phyloP scores from a whole-genome alignment of 805 yeast species.

The Candida sphagnicola region DNA sequence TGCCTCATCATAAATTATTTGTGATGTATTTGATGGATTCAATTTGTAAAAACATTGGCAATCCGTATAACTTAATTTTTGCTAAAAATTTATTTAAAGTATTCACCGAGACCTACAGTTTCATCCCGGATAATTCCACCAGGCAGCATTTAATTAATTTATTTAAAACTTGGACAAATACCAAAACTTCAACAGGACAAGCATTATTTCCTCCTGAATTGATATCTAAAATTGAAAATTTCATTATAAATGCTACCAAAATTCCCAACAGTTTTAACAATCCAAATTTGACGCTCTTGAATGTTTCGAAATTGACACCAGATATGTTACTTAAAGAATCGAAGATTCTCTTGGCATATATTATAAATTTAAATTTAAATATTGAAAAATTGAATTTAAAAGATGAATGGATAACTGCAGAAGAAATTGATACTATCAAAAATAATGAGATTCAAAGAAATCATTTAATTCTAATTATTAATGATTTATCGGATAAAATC shows the following conservation, averaged over 20 bases:
- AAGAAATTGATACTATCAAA: constrained; percentile 7
- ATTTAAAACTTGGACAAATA: constrained; percentile 38
- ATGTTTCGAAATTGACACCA: constrained; percentile 14
- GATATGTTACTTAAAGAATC: constrained; percentile 36
- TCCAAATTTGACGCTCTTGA: constrained; percentile 4
- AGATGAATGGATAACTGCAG: constrained; percentile 5
- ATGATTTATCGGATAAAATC: constrained; percentile 25
- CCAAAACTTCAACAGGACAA: constrained; percentile 29
- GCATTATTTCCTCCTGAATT: constrained; percentile 29
- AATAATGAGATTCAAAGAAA: constrained; percentile 19
- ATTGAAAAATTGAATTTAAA: constrained; percentile 14
- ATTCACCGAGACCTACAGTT: constrained; percentile 36
- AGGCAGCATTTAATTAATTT: constrained; percentile 37
- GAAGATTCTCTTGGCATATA: constrained; percentile 30
- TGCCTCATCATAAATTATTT: constrained; percentile 36
- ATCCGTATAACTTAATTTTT: constrained; percentile 39
- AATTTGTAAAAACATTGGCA: constrained; percentile 40
- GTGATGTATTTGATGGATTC: constrained; percentile 39
- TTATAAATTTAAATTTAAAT: constrained; percentile 26
- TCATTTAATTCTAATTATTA: constrained; percentile 24
- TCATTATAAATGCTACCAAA: constrained; percentile 36
- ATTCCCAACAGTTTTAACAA: constrained; percentile 9
- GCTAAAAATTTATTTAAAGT: constrained; percentile 28
- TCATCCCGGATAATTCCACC: constrained; percentile 37
- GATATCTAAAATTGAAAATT: constrained; percentile 30